Evolutionary conservation across 768 basidiomycete species (phyloP).

Genomic region (Hypsizygus marmoreus): DNA sequence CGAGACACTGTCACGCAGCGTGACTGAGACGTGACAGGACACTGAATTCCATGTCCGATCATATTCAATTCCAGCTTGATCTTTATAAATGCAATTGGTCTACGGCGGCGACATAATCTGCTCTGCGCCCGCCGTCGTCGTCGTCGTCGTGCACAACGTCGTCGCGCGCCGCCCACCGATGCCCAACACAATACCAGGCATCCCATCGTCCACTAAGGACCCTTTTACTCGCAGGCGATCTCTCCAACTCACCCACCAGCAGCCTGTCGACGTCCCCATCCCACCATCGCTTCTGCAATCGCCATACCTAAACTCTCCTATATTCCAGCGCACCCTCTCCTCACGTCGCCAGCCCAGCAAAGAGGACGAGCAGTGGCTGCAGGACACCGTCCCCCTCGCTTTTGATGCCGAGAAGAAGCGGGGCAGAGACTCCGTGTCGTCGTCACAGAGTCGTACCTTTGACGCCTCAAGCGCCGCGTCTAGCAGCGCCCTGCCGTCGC

Average conservation of each 20-base stretch:
- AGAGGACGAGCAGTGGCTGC: slow-evolving; percentile 61
- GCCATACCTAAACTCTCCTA: slow-evolving; percentile 52
- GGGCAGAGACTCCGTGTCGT: slow-evolving; percentile 5
- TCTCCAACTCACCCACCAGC: slow-evolving; percentile 35
- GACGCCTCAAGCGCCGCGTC: too few species aligned
- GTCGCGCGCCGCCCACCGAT: slow-evolving; percentile 1
- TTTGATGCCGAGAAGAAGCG: slow-evolving; percentile 10
- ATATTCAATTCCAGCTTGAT: background rate
- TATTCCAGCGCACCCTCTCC: slow-evolving; percentile 42
- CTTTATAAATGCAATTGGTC: slow-evolving; percentile 5
- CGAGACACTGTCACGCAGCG: slow-evolving; percentile 16
- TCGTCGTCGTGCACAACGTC: background rate
- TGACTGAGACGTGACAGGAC: slow-evolving; percentile 6
- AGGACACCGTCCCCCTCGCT: slow-evolving; percentile 58
- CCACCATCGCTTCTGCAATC: slow-evolving; percentile 61
- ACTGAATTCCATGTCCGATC: slow-evolving; percentile 2
- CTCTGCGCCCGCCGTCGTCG: background rate
- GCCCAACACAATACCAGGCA: slow-evolving; percentile 2
- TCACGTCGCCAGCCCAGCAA: slow-evolving; percentile 42
- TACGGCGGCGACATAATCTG: too few species aligned
- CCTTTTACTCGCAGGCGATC: slow-evolving; percentile 33
- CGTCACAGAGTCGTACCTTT: background rate
- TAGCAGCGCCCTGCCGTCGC: too few species aligned
- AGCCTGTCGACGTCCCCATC: slow-evolving; percentile 45
- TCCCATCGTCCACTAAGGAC: slow-evolving; percentile 8